Conservation (phyloP, 345 rosid species). For the Rhodomyrtus tomentosa region DNA sequence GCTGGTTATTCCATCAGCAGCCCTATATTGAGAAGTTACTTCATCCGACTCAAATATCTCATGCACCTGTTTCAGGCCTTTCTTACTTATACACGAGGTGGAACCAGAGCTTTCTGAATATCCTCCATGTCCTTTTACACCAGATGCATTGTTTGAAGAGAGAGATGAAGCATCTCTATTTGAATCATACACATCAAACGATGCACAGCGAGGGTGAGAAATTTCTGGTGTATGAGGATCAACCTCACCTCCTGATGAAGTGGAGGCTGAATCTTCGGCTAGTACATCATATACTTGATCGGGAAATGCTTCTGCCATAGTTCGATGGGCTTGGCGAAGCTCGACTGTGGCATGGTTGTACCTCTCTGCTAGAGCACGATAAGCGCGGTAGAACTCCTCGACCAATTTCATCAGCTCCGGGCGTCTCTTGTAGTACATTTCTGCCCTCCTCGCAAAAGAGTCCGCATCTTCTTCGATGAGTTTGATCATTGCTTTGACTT, state of each 20-base stretch:
- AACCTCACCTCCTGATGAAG: constrained; percentile 29
- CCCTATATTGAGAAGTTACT: constrained; percentile 1
- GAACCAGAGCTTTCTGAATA: constrained; percentile 11
- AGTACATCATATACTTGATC: constrained; percentile 59
- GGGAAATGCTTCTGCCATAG: constrained; percentile 89
- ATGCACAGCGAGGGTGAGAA: constrained; percentile 29
- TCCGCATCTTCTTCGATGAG: constrained; percentile 98
- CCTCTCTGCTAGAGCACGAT: constrained; percentile 95
- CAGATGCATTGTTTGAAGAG: constrained; percentile 16
- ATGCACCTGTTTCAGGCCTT: constrained; percentile 60
- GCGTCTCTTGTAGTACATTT: constrained; percentile 97
- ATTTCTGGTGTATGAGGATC: constrained; percentile 76
- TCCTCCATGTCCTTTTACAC: constrained; percentile 6
- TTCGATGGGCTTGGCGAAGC: constrained; percentile 82
- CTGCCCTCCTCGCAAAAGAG: constrained; percentile 98
- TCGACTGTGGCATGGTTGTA: constrained; percentile 89
- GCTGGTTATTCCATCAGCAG: constrained; percentile 11
- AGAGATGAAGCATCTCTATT: constrained; percentile 20
- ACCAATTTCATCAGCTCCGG: constrained; percentile 96
- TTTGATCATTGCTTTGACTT: constrained; percentile 90
- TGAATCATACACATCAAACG: constrained; percentile 29
- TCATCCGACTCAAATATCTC: constrained; percentile 29
- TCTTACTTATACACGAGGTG: constrained; percentile 27
- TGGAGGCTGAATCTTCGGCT: constrained; percentile 50
- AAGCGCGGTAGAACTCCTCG: constrained; percentile 96